Base-by-base conservation (phyloP, 129 eudicot genomes). In the Escallonia rubra region DNA sequence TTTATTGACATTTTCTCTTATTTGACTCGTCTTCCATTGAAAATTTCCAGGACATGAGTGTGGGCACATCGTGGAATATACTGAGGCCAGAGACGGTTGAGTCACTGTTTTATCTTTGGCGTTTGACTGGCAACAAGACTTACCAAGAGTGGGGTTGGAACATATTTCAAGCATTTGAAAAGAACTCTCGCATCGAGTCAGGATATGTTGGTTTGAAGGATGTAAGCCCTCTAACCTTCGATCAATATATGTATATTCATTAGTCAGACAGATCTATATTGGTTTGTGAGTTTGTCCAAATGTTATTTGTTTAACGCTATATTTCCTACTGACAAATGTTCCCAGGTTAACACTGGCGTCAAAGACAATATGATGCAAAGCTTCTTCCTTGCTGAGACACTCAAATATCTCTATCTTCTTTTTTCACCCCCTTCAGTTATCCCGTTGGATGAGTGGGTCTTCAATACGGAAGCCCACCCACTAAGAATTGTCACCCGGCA, bases 131-230 rank as follows among this genome's bases (percentile, higher is more conserved):
- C 52, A 94, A 94, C 67, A 90, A 87, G 85, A 94, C 99, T 3
- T 94, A 94, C 77, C 93, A 90, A 73, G 99, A 94, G 54, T 94
- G 99, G 99, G 99, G 99, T 23, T 94, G 99, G 99, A 81, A 94
- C 77, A 94, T 94, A 61, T 94, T 94, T 70, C 90, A 94, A 85
- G 99, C 99, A 64, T 94, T 94, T 51, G 99, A 94, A 80, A 90
- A 94, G 80, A 90, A 94, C 67, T 94, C 94, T 2, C 93, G 97
- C 41, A 72, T 85, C 64, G 99, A 94, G 70, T 65, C 94, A 0
- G 99, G 99, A 87, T 94, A 94, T 76, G 99, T 94, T 74, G 99
- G 99, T 69, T 83, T 94, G 42, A 94, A 94, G 79, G 99, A 94
- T 85, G 99, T 94, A 82, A 90, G 99, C 67, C 55, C 47, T 74